Evolutionary conservation across 2,329 filamentous ascomycete genomes (phyloP).

Genomic region (Calonectria ilicicola): DNA sequence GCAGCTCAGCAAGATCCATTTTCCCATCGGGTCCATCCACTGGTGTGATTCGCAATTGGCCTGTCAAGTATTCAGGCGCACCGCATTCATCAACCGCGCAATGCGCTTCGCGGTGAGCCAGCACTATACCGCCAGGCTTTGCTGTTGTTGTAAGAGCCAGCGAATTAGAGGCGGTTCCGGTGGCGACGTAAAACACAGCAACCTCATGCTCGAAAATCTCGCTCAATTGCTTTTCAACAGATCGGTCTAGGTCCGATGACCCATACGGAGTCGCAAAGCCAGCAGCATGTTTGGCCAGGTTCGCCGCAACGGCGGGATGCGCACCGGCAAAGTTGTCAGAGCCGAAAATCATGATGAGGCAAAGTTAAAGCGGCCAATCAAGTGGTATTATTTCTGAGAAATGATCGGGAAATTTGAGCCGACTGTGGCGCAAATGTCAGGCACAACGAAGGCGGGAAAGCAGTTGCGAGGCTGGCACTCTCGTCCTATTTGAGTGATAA

Average conservation of each 20-base stretch:
- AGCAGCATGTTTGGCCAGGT: not conserved
- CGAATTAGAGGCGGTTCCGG: constrained; percentile 6
- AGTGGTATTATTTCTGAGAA: too few relatives aligned
- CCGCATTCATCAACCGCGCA: constrained; percentile 4
- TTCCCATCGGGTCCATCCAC: not conserved
- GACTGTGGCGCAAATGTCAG: not conserved
- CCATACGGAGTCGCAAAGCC: constrained; percentile 4
- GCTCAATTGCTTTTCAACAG: not conserved
- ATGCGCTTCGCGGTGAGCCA: constrained; percentile 2
- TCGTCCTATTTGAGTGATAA: not conserved
- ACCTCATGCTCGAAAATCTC: constrained; percentile 8
- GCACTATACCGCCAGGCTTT: constrained; percentile 7
- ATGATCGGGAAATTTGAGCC: not conserved
- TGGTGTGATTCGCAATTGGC: not conserved
- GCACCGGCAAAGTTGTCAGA: constrained; percentile 10
- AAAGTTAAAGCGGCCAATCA: not conserved
- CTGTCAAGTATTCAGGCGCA: constrained; percentile 4
- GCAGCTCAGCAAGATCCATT: constrained; percentile 3
- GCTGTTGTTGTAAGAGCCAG: not conserved
- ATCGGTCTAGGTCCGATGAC: not conserved
- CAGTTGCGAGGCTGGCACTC: not conserved
- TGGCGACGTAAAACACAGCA: constrained; percentile 7
- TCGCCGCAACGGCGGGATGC: constrained; percentile 3
- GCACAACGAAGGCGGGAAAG: not conserved
- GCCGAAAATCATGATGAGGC: constrained; percentile 1